A percentile compares a stretch with the other conserved stretches of the same genome.
Conservation (phyloP, 1,284 basidiomycete genomes). For the Malassezia slooffiae region DNA sequence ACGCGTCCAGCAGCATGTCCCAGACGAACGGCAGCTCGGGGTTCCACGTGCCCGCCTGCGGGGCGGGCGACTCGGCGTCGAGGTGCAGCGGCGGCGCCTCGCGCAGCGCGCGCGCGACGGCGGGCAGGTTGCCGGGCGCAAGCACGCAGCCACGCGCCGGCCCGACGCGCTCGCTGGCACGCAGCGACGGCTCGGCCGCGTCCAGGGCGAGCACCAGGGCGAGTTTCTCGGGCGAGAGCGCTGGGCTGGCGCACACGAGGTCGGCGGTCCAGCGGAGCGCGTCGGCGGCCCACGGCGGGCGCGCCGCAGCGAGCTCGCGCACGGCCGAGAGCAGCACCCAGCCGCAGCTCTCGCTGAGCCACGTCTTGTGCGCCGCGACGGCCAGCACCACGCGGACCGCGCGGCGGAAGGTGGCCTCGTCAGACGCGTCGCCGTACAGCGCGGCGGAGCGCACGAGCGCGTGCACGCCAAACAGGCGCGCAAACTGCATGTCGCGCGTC, state of each 20-base stretch:
- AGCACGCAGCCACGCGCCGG: constrained; percentile 55
- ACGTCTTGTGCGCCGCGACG: constrained; percentile 72
- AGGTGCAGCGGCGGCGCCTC: constrained; percentile 37
- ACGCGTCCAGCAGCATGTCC: constrained; percentile 67
- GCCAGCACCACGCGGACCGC: constrained; percentile 58
- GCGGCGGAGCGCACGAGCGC: constrained; percentile 47
- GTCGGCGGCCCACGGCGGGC: constrained; percentile 18
- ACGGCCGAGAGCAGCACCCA: constrained; percentile 59
- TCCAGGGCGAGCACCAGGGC: constrained; percentile 62
- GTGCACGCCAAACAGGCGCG: constrained; percentile 78
- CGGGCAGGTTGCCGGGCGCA: constrained; percentile 59
- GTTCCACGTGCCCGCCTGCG: constrained; percentile 57
- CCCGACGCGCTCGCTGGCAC: constrained; percentile 2
- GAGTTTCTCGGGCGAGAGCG: constrained; percentile 78
- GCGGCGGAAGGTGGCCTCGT: constrained; percentile 55
- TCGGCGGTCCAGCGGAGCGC: constrained; percentile 22
- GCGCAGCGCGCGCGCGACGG: constrained; percentile 54
- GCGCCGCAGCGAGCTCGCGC: constrained; percentile 11
- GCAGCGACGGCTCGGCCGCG: constrained; percentile 10
- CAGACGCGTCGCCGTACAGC: constrained; percentile 59
- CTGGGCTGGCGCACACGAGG: constrained; percentile 40
- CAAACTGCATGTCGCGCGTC: constrained; percentile 82
- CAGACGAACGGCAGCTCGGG: constrained; percentile 86
- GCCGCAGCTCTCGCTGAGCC: constrained; percentile 83
- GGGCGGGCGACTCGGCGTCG: constrained; percentile 29